Evolutionary conservation across 2,329 filamentous ascomycete genomes (phyloP).

Genomic region (Aspergillus amoenus): DNA sequence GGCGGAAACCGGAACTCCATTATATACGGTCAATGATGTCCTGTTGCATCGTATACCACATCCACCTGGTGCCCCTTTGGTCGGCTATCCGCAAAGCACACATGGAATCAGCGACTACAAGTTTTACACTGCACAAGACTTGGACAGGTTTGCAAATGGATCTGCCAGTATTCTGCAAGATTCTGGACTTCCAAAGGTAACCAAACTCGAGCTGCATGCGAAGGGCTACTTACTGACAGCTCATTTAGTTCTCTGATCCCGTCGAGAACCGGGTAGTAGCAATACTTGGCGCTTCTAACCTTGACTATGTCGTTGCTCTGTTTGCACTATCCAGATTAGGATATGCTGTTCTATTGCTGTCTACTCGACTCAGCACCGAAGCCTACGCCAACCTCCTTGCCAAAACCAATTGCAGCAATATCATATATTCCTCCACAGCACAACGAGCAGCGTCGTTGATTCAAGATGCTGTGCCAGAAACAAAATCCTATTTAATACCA

Average conservation of each 20-base stretch:
- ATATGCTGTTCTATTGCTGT: slow-evolving; percentile 56
- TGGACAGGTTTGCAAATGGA: slow-evolving; percentile 13
- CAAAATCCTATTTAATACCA: slow-evolving; percentile 2
- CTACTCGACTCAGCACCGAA: slow-evolving; percentile 52
- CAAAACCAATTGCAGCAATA: slow-evolving; percentile 35
- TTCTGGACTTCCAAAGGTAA: slow-evolving; percentile 8
- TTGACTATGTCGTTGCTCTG: slow-evolving; percentile 56
- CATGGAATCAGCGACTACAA: slow-evolving; percentile 13
- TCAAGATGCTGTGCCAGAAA: not conserved
- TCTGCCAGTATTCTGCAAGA: not conserved
- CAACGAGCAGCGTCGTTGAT: slow-evolving; percentile 9
- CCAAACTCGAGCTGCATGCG: too few relatives aligned
- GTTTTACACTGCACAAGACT: slow-evolving; percentile 11
- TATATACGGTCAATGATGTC: slow-evolving; percentile 12
- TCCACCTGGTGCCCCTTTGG: slow-evolving; percentile 6
- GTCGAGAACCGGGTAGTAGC: slow-evolving; percentile 42
- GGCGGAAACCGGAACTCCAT: not conserved
- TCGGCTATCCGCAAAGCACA: slow-evolving; percentile 12
- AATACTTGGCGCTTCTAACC: slow-evolving; percentile 54
- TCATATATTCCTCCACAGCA: slow-evolving; percentile 14
- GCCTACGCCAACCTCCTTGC: slow-evolving; percentile 50
- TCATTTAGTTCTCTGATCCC: slow-evolving; percentile 1
- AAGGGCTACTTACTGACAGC: not conserved
- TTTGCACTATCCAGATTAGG: slow-evolving; percentile 58
- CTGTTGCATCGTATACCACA: slow-evolving; percentile 7